Evolutionary conservation across 1,284 basidiomycete genomes (phyloP), one percentile per base, ranked within the genome.

Genomic region (Salmacisia buchloeana): DNA sequence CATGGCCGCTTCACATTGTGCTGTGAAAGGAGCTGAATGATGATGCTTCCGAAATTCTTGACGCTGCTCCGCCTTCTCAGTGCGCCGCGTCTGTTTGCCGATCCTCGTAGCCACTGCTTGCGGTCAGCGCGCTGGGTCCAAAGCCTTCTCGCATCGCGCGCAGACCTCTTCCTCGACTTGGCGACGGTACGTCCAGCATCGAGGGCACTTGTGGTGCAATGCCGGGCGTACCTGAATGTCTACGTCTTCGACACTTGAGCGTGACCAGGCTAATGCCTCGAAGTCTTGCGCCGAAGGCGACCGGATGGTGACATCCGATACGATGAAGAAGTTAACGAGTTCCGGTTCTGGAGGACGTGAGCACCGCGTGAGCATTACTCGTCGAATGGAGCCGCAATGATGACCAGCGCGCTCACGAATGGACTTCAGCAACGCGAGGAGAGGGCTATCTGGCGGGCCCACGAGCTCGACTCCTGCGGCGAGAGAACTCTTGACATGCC

Each of bases 241-340:
- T 2, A 72, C 58, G 7, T 54, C 49, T 33, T 31, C 27, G 21
- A 54, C 25, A 12, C 21, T 27, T 7, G 27, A 54, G 18, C 6
- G 4, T 18, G 49, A 54, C 49, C 45, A 58, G 3, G 45, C 39
- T n/a, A n/a, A n/a, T n/a, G n/a, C n/a, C n/a, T n/a, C n/a, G n/a
- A n/a, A n/a, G 29, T 64, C 54, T 3, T 43, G 34, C 3, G 61
- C 61, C 21, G 52, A n/a, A 2, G 35, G 45, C 1, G 36, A n/a
- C 31, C 63, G 38, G 39, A 75, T 39, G 18, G 61, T 57, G 9
- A 75, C 70, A 18, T 63, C 56, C n/a, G 75, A 69, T 3, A 74
- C 75, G 33, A 68, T 67, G 63, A 75, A 71, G 1, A 77, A 60
- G 27, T 67, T 67, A 1, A 69, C 63, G 0, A 77, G 62, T 36